These are phyloP conservation scores for Solanum chacoense DNA, from an alignment of 305 asterid species.

Conservation along the genomic window DNA sequence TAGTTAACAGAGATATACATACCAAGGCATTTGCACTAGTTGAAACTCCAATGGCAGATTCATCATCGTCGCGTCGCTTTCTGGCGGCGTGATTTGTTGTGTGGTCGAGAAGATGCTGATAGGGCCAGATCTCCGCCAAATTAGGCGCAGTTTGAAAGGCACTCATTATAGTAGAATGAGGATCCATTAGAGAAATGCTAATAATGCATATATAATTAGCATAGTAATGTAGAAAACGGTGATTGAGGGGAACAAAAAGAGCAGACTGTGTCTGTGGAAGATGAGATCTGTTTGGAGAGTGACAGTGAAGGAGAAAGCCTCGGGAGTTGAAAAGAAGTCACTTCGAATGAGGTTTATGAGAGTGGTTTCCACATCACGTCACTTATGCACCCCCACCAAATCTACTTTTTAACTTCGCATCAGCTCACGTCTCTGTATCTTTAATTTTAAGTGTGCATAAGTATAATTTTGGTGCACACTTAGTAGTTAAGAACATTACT, in stretches of 20 bases:
- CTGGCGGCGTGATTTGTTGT: constrained; percentile 27
- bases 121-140: constrained; percentile 13
- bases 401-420: too few relatives aligned
- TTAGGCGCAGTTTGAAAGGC: constrained; percentile 27
- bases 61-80: constrained; percentile 43
- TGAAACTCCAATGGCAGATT: constrained; percentile 27
- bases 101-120: constrained; percentile 19
- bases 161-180: constrained; percentile 27
- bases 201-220: not conserved
- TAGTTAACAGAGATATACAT: not conserved
- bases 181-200: constrained; percentile 30
- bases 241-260: not conserved
- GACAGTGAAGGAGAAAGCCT: not conserved
- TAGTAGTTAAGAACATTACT: too few relatives aligned
- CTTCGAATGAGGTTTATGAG: not conserved
- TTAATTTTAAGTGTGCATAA: too few relatives aligned
- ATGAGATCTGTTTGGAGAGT: not conserved
- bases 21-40: constrained; percentile 34
- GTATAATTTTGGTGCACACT: not conserved
- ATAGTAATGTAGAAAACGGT: not conserved
- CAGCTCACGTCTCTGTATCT: too few relatives aligned
- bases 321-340: constrained; percentile 2
- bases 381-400: not conserved
- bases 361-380: not conserved
- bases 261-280: not conserved